A percentile compares a stretch with the other conserved stretches of the same genome.
Conservation (phyloP, 148 eudicot genomes). For the Arctostaphylos glauca region DNA sequence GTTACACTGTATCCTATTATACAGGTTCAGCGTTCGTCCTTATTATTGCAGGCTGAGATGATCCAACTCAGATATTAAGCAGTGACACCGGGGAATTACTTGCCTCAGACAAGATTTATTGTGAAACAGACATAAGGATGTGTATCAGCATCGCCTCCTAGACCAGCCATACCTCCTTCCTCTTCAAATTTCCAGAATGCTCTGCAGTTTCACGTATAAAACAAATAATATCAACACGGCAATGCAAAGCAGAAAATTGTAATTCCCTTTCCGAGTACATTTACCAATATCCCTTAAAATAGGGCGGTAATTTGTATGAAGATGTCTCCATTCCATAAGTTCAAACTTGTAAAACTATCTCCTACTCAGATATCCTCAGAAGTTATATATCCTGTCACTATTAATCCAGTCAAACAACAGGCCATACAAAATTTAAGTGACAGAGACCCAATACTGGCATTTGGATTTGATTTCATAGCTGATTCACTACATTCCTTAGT, state of each 20-base stretch:
- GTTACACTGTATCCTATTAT: conserved; percentile 14
- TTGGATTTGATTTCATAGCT: background rate
- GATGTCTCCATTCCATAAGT: background rate
- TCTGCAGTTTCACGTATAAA: conserved; percentile 42
- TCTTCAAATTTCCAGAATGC: conserved; percentile 84
- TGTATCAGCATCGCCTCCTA: conserved; percentile 78
- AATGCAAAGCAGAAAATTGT: background rate
- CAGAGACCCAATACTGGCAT: background rate
- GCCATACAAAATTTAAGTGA: background rate
- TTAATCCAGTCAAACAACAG: background rate
- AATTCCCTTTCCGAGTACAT: background rate
- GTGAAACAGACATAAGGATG: conserved; percentile 98
- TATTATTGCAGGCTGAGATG: conserved; percentile 20
- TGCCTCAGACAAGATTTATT: conserved; percentile 55
- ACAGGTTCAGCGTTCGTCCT: conserved; percentile 15
- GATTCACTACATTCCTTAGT: background rate
- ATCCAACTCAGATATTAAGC: conserved; percentile 7
- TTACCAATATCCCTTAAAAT: background rate
- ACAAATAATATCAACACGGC: conserved; percentile 10
- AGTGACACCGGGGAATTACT: background rate
- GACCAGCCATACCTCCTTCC: conserved; percentile 73
- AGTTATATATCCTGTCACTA: too few species aligned
- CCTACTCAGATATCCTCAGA: background rate
- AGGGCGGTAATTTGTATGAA: background rate
- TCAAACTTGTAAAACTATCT: background rate